These are phyloP conservation scores for Fusarium torreyae DNA, from an alignment of 2,329 filamentous ascomycete genomes.

Conservation along the genomic window DNA sequence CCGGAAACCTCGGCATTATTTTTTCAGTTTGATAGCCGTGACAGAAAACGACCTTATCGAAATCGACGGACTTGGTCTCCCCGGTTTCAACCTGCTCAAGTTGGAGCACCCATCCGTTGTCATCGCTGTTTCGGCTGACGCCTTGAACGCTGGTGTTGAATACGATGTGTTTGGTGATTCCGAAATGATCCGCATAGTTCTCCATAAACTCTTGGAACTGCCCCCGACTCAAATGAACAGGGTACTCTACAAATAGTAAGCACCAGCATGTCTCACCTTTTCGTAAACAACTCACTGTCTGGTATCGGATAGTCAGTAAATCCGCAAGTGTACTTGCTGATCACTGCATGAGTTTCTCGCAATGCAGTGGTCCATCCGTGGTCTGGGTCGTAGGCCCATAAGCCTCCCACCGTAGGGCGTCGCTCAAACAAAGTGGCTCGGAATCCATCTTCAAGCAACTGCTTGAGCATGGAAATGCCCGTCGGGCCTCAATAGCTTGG, in stretches of 20 bases:
- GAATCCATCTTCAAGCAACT: slow-evolving; percentile 27
- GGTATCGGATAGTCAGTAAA: slow-evolving; percentile 34
- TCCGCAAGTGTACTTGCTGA: slow-evolving; percentile 37
- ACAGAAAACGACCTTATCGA: slow-evolving; percentile 34
- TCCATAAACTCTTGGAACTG: slow-evolving; percentile 39
- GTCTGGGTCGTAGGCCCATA: slow-evolving; percentile 19
- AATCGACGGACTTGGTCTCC: neutral
- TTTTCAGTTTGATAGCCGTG: slow-evolving; percentile 31
- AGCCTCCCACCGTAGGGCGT: slow-evolving; percentile 5
- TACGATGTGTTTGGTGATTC: neutral
- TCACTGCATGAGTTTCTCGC: slow-evolving; percentile 5
- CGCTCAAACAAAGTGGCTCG: slow-evolving; percentile 17
- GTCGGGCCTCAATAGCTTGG: neutral
- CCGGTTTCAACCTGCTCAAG: slow-evolving; percentile 4
- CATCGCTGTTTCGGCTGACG: neutral
- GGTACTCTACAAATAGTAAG: neutral
- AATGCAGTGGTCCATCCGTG: slow-evolving; percentile 28
- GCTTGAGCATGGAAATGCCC: slow-evolving; percentile 36
- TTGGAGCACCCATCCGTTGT: slow-evolving; percentile 14
- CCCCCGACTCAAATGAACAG: slow-evolving; percentile 5
- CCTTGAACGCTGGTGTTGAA: slow-evolving; percentile 19
- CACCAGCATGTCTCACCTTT: rapidly evolving
- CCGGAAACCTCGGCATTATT: slow-evolving; percentile 22
- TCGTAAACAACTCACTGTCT: neutral
- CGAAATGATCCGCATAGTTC: slow-evolving; percentile 22